phyloP scores from a whole-genome alignment of 2,329 filamentous ascomycete species.

The Grosmannia clavigera region DNA sequence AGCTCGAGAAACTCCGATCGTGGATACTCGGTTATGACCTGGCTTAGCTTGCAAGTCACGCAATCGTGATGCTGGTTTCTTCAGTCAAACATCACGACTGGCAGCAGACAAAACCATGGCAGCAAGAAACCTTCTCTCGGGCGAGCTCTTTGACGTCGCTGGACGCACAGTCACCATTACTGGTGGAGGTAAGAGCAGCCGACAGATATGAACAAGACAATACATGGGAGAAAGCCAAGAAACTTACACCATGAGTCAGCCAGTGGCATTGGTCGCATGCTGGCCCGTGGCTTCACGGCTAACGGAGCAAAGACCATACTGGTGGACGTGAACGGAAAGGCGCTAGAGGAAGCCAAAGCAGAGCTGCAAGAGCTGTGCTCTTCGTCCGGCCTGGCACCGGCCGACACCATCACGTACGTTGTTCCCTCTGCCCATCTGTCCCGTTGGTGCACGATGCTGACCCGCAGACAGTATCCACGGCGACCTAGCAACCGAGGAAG shows the following conservation, averaged over 20 bases:
- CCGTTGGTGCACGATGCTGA: background rate
- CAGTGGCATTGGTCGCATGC: constrained; percentile 13
- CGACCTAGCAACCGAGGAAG: constrained; percentile 9
- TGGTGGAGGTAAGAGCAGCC: background rate
- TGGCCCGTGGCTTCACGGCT: constrained; percentile 9
- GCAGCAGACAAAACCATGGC: background rate
- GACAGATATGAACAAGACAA: too few species aligned
- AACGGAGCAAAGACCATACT: constrained; percentile 12
- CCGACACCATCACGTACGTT: background rate
- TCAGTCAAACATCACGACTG: background rate
- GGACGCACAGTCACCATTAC: background rate
- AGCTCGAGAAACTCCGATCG: background rate
- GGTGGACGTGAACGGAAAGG: constrained; percentile 10
- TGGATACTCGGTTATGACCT: background rate
- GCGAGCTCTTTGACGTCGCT: background rate
- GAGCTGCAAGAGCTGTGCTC: background rate
- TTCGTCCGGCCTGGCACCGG: background rate
- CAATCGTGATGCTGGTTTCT: background rate
- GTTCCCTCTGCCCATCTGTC: background rate
- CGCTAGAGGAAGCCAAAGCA: constrained; percentile 1
- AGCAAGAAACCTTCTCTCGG: background rate
- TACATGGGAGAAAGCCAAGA: background rate
- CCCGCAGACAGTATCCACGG: background rate
- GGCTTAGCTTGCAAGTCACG: background rate
- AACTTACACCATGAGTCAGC: background rate